These are phyloP conservation scores for Podosphaera fusca DNA, from an alignment of 2,329 filamentous ascomycete genomes.

Conservation along the genomic window DNA sequence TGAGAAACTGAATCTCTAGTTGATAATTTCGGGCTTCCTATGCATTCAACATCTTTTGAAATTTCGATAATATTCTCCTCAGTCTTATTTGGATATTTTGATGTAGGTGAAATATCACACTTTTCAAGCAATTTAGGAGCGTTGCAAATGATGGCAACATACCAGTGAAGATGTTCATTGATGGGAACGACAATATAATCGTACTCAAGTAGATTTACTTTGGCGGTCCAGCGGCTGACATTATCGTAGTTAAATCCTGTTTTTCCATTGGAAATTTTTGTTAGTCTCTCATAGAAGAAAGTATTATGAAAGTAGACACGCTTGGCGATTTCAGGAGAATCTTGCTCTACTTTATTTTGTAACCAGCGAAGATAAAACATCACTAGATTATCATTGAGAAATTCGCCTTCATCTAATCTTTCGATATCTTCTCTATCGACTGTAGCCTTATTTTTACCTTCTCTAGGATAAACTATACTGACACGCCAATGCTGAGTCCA, in stretches of 20 bases:
- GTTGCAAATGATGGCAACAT: slow-evolving; percentile 86
- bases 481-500: slow-evolving; percentile 31
- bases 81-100: no score
- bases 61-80: neutral
- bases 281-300: slow-evolving; percentile 69
- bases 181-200: slow-evolving; percentile 86
- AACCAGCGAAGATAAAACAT: slow-evolving; percentile 65
- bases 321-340: slow-evolving; percentile 30
- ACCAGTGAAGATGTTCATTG: slow-evolving; percentile 78
- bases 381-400: slow-evolving; percentile 81
- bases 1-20: neutral
- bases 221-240: slow-evolving; percentile 72
- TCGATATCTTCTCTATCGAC: slow-evolving; percentile 52
- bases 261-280: slow-evolving; percentile 27
- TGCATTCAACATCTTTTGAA: neutral
- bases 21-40: neutral
- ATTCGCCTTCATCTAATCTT: slow-evolving; percentile 62
- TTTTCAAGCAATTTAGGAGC: slow-evolving; percentile 33
- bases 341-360: slow-evolving; percentile 32
- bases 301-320: slow-evolving; percentile 79
- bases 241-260: slow-evolving; percentile 59
- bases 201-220: slow-evolving; percentile 60
- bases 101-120: neutral
- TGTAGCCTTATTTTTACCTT: slow-evolving; percentile 29
- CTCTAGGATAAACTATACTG: slow-evolving; percentile 34